Evolutionary conservation across 2,329 filamentous ascomycete species (phyloP).

Genomic region (Microcera coccophila): DNA sequence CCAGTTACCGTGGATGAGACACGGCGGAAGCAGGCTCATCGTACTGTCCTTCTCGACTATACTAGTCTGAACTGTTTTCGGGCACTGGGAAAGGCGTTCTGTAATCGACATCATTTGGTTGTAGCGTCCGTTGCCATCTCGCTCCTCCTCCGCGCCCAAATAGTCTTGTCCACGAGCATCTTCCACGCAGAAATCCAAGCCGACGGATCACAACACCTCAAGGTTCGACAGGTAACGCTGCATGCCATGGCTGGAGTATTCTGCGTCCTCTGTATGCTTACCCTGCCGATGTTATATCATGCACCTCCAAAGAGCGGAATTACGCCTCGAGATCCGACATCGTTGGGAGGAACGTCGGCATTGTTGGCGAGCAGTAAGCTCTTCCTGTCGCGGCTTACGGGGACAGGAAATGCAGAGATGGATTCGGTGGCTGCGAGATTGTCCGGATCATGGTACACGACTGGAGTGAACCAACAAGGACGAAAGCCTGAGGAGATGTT

Average conservation of each 20-base stretch:
- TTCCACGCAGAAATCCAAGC: slow-evolving; percentile 22
- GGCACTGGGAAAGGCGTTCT: slow-evolving; percentile 18
- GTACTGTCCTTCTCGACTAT: slow-evolving; percentile 28
- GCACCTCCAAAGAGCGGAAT: slow-evolving; percentile 25
- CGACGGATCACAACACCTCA: slow-evolving; percentile 17
- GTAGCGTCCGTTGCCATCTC: slow-evolving; percentile 18
- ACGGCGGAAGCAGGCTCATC: slow-evolving; percentile 25
- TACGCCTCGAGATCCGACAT: slow-evolving; percentile 27
- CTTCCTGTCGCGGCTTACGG: slow-evolving; percentile 20
- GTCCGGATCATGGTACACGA: slow-evolving; percentile 29
- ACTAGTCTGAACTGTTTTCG: slow-evolving; percentile 19
- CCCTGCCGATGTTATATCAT: slow-evolving; percentile 26
- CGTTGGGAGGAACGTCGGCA: slow-evolving; percentile 24
- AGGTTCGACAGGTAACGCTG: slow-evolving; percentile 16
- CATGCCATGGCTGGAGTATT: slow-evolving; percentile 25
- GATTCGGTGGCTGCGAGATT: slow-evolving; percentile 19
- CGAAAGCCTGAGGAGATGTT: slow-evolving; percentile 22
- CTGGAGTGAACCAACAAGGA: slow-evolving; percentile 20
- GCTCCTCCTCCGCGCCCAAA: slow-evolving; percentile 22
- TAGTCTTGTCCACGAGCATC: slow-evolving; percentile 26
- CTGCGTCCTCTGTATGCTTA: slow-evolving; percentile 14
- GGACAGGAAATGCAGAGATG: slow-evolving; percentile 23
- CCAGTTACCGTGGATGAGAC: slow-evolving; percentile 25
- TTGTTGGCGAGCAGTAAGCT: slow-evolving; percentile 24
- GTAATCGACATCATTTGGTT: slow-evolving; percentile 26